Evolutionary conservation across 371 early-diverging fungal genomes (phyloP).

Genomic region (Phascolomyces articulosus): DNA sequence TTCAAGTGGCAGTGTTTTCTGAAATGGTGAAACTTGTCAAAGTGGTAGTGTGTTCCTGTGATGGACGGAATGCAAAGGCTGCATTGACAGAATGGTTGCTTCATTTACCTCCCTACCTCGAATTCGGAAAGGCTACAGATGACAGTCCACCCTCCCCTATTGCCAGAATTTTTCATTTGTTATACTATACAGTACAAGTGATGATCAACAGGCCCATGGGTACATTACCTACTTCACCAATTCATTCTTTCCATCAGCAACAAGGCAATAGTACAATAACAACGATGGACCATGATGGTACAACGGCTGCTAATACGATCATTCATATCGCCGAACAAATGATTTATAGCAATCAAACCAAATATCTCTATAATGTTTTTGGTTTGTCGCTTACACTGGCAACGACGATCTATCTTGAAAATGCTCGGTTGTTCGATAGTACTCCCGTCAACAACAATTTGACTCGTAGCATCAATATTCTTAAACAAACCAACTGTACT

Average conservation of each 20-base stretch:
- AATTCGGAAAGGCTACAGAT: slow-evolving; percentile 24
- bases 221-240: too few species aligned
- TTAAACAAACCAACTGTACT: slow-evolving; percentile 13
- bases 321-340: slow-evolving; percentile 43
- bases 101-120: slow-evolving; percentile 41
- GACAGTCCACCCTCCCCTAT: slow-evolving; percentile 33
- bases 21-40: slow-evolving; percentile 41
- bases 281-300: slow-evolving; percentile 8
- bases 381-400: slow-evolving; percentile 14
- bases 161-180: slow-evolving; percentile 38
- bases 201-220: slow-evolving; percentile 1
- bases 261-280: neutral
- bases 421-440: neutral
- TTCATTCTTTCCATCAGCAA: neutral
- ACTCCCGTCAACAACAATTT: neutral
- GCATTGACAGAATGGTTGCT: slow-evolving; percentile 42
- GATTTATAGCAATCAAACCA: slow-evolving; percentile 29
- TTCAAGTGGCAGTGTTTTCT: slow-evolving; percentile 36
- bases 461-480: slow-evolving; percentile 1
- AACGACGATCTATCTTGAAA: slow-evolving; percentile 6
- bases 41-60: slow-evolving; percentile 13
- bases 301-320: slow-evolving; percentile 40
- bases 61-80: neutral
- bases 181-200: slow-evolving; percentile 50
- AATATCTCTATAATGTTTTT: slow-evolving; percentile 30